Evolutionary conservation across 2,329 filamentous ascomycete species (phyloP).

Genomic region (Chaetomium olivaceum): DNA sequence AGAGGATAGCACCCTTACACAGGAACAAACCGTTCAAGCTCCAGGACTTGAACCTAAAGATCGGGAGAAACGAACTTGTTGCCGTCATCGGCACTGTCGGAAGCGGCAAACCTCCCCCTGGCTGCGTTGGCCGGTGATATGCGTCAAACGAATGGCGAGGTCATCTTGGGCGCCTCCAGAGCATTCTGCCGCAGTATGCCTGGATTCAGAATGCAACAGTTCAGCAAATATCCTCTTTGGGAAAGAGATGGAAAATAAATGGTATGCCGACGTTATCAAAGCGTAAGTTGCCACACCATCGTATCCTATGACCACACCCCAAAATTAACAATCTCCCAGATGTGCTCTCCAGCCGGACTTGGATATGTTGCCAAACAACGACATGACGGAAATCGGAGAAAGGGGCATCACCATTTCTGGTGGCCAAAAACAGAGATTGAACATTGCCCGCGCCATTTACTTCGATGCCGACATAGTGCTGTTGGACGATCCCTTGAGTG

Average conservation of each 20-base stretch:
- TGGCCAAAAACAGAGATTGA: slow-evolving; percentile 91
- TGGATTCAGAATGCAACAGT: slow-evolving; percentile 96
- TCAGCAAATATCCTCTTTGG: slow-evolving; percentile 86
- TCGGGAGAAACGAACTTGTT: slow-evolving; percentile 74
- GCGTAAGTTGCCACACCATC: slow-evolving; percentile 53
- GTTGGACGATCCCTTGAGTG: slow-evolving; percentile 69
- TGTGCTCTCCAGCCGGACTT: slow-evolving; percentile 84
- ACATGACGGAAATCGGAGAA: slow-evolving; percentile 91
- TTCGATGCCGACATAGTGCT: slow-evolving; percentile 68
- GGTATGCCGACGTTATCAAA: slow-evolving; percentile 83
- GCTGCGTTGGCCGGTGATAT: slow-evolving; percentile 91
- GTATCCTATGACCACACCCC: neutral
- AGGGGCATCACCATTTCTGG: slow-evolving; percentile 93
- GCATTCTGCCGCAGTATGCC: slow-evolving; percentile 93
- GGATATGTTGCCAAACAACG: slow-evolving; percentile 88
- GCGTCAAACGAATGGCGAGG: slow-evolving; percentile 74
- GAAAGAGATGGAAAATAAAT: slow-evolving; percentile 69
- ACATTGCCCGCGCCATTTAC: slow-evolving; percentile 82
- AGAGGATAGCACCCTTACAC: slow-evolving; percentile 56
- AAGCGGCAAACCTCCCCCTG: slow-evolving; percentile 83
- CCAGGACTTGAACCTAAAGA: slow-evolving; percentile 64
- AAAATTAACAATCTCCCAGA: slow-evolving; percentile 38
- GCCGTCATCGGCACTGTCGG: slow-evolving; percentile 89
- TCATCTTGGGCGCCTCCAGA: slow-evolving; percentile 74
- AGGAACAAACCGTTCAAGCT: slow-evolving; percentile 71